Conservation (phyloP, 139 green algal species). For the Raphidocelis subcapitata region DNA sequence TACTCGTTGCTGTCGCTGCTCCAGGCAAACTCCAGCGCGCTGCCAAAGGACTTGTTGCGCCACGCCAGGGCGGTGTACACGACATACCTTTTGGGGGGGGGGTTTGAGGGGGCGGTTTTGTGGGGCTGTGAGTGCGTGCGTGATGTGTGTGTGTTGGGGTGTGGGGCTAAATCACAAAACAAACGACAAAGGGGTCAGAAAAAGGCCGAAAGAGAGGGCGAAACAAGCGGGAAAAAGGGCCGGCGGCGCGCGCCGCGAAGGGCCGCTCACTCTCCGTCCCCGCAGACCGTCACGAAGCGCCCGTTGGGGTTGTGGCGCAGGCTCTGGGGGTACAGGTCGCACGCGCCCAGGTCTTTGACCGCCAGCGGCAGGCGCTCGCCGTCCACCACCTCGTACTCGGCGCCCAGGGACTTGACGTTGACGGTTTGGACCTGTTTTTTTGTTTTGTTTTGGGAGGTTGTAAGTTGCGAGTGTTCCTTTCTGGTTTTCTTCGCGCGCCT, state of each 20-base stretch:
- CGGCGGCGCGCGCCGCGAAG: neutral
- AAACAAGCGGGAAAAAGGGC: no score
- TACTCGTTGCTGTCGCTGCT: conserved; percentile 87
- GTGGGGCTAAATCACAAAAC: neutral
- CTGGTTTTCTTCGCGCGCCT: no score
- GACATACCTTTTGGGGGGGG: no score
- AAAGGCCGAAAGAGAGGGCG: neutral
- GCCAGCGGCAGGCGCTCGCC: conserved; percentile 95
- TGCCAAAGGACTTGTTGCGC: conserved; percentile 97
- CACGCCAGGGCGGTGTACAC: conserved; percentile 99
- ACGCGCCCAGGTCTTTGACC: conserved; percentile 95
- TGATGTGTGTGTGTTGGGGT: neutral
- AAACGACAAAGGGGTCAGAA: neutral
- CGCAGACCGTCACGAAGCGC: conserved; percentile 96
- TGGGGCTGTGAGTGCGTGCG: neutral
- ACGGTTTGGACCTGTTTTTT: conserved; percentile 69
- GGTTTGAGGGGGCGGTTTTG: no score
- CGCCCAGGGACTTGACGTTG: conserved; percentile 83
- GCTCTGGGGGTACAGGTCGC: conserved; percentile 89
- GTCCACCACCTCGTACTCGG: conserved; percentile 67
- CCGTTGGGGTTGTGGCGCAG: conserved; percentile 94
- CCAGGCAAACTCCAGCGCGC: conserved; percentile 93
- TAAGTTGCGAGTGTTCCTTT: no score
- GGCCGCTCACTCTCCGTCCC: conserved; percentile 89
- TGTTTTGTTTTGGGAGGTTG: neutral